A percentile compares a stretch with the other conserved stretches of the same genome.
Conservation (phyloP, 2,329 filamentous ascomycete genomes). For the Chrysoporthe puriensis region DNA sequence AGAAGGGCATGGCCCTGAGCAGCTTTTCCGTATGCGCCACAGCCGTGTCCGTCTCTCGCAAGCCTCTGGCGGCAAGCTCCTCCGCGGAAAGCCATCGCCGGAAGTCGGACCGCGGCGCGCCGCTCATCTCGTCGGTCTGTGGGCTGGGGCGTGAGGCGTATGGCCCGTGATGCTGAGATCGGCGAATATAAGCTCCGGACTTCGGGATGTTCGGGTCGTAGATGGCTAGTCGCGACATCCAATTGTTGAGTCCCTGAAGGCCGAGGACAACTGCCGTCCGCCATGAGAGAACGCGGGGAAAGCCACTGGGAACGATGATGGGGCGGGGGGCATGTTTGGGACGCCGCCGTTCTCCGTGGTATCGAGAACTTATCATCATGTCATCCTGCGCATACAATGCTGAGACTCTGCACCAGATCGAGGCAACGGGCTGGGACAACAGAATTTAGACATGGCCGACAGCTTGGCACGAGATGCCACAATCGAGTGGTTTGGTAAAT, state of each 20-base stretch:
- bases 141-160: background rate
- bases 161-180: background rate
- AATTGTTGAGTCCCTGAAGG: background rate
- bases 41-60: background rate
- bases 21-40: background rate
- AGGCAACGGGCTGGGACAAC: background rate
- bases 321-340: no score
- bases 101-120: background rate
- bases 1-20: background rate
- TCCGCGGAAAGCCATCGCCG: background rate
- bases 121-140: background rate
- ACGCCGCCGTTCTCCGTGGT: background rate
- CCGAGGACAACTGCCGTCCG: background rate
- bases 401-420: background rate
- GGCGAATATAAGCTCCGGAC: background rate
- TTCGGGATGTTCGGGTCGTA: background rate
- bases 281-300: background rate
- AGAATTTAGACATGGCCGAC: background rate
- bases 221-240: background rate
- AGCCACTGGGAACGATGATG: background rate
- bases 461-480: conserved; percentile 10
- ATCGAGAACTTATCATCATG: background rate
- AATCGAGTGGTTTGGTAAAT: conserved; percentile 19
- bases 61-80: background rate
- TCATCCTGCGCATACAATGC: no score